Evolutionary conservation across 768 basidiomycete genomes (phyloP).

Genomic region (Stropharia rugosoannulata): DNA sequence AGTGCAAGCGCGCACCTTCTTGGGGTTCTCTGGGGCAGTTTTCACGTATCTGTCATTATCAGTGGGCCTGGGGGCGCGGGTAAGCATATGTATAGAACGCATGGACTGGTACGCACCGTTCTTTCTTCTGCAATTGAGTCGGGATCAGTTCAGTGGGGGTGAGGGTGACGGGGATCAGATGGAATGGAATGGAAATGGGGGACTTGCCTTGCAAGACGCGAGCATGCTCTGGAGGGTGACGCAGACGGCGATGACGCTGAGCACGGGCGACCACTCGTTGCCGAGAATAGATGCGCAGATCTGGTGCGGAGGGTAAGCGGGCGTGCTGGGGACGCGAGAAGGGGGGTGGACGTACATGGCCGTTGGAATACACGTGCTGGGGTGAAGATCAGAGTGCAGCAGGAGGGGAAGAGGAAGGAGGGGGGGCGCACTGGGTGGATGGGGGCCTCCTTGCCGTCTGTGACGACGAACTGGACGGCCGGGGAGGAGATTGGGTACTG

Average conservation of each 20-base stretch:
- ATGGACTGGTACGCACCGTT: conserved; percentile 15
- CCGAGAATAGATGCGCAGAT: conserved; percentile 91
- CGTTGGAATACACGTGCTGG: conserved; percentile 86
- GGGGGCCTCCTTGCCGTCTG: conserved; percentile 63
- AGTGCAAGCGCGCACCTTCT: conserved; percentile 57
- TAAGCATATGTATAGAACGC: neutral
- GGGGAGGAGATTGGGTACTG: conserved; percentile 87
- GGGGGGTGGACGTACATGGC: conserved; percentile 55
- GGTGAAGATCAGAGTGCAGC: conserved; percentile 8
- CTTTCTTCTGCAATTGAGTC: conserved; percentile 31
- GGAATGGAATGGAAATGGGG: neutral
- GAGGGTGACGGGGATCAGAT: no score
- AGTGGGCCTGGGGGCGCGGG: conserved; percentile 50
- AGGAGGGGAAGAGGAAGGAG: conserved; percentile 2
- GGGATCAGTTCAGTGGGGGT: neutral
- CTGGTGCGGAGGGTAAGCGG: conserved; percentile 31
- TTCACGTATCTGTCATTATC: conserved; percentile 85
- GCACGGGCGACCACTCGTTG: conserved; percentile 87
- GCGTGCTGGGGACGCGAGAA: neutral
- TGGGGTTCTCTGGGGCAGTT: conserved; percentile 79
- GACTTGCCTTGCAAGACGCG: conserved; percentile 80
- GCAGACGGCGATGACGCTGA: conserved; percentile 79
- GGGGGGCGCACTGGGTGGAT: conserved; percentile 67
- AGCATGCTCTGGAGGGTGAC: conserved; percentile 92
- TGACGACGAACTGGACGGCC: conserved; percentile 82